Conservation (phyloP, 2,329 filamentous ascomycete genomes). For the Laburnicola sp. region DNA sequence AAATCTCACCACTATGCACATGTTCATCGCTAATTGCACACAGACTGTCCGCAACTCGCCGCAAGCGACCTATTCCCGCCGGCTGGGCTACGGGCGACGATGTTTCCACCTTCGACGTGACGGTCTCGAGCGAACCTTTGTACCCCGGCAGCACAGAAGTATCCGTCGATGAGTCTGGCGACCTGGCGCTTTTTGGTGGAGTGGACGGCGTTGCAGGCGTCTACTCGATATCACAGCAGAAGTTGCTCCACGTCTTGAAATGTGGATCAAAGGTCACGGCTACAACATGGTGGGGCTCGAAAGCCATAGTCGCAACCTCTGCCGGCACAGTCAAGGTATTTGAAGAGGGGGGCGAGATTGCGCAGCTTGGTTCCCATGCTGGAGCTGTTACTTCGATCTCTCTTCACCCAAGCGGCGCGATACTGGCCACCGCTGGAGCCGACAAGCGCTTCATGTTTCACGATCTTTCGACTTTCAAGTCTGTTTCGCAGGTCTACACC, state of each 20-base stretch:
- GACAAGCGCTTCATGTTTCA: slow-evolving; percentile 95
- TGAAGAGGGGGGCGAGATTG: slow-evolving; percentile 68
- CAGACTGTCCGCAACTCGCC: slow-evolving; percentile 83
- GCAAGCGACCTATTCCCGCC: slow-evolving; percentile 83
- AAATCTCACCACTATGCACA: neutral
- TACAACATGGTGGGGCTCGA: slow-evolving; percentile 66
- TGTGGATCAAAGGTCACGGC: slow-evolving; percentile 68
- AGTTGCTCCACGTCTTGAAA: slow-evolving; percentile 70
- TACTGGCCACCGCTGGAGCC: slow-evolving; percentile 82
- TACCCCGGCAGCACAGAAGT: slow-evolving; percentile 63
- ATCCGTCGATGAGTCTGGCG: slow-evolving; percentile 62
- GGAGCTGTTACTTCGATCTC: slow-evolving; percentile 77
- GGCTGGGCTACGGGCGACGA: slow-evolving; percentile 80
- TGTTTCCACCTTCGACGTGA: slow-evolving; percentile 63
- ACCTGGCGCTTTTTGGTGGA: slow-evolving; percentile 73
- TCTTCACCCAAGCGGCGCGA: slow-evolving; percentile 77
- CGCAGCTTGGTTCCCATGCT: slow-evolving; percentile 77
- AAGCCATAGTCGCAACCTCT: slow-evolving; percentile 72
- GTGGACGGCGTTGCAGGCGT: slow-evolving; percentile 74
- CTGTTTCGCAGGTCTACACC: slow-evolving; percentile 76
- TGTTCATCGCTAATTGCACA: slow-evolving; percentile 28
- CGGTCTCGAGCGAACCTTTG: slow-evolving; percentile 58
- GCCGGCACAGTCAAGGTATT: slow-evolving; percentile 81
- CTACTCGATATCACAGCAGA: slow-evolving; percentile 75
- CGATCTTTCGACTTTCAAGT: slow-evolving; percentile 68